These are phyloP conservation scores for Macrocystidia cucumis DNA, from an alignment of 1,284 basidiomycete species.

Conservation along the genomic window DNA sequence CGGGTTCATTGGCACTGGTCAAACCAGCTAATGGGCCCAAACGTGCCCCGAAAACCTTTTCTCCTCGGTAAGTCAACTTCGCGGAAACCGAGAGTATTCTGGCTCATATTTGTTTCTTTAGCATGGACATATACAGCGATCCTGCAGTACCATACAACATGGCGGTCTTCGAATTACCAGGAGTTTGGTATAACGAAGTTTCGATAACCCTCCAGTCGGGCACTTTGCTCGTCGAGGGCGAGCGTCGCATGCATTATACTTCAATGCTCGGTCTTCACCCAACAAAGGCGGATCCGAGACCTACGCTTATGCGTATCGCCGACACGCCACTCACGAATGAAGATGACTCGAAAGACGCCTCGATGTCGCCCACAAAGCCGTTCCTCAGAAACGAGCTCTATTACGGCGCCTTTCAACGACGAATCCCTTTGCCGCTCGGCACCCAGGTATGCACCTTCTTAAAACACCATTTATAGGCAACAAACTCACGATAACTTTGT, in stretches of 20 bases:
- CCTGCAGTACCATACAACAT: constrained; percentile 29
- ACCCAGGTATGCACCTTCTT: constrained; percentile 31
- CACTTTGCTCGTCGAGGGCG: constrained; percentile 36
- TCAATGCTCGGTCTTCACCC: too few species aligned
- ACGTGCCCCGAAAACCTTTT: too few species aligned
- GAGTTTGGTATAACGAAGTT: constrained; percentile 41
- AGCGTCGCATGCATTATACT: too few species aligned
- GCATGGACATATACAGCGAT: constrained; percentile 48
- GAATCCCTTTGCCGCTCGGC: constrained; percentile 34
- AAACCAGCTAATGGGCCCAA: too few species aligned
- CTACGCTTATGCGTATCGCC: too few species aligned
- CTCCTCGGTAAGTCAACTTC: too few species aligned
- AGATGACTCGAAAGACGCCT: constrained; percentile 4
- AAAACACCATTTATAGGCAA: constrained; percentile 1
- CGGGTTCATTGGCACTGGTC: too few species aligned
- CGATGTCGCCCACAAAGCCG: constrained; percentile 5
- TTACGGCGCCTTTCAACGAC: constrained; percentile 42
- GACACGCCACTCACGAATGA: too few species aligned
- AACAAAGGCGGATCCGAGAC: too few species aligned
- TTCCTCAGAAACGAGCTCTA: constrained; percentile 37
- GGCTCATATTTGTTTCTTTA: constrained; percentile 18
- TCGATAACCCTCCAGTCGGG: constrained; percentile 33
- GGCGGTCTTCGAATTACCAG: constrained; percentile 50
- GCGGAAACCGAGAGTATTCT: too few species aligned
- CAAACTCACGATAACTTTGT: constrained; percentile 12